Evolutionary conservation across 352 stramenopile genomes (phyloP).

Genomic region (Hyaloperonospora brassicae): DNA sequence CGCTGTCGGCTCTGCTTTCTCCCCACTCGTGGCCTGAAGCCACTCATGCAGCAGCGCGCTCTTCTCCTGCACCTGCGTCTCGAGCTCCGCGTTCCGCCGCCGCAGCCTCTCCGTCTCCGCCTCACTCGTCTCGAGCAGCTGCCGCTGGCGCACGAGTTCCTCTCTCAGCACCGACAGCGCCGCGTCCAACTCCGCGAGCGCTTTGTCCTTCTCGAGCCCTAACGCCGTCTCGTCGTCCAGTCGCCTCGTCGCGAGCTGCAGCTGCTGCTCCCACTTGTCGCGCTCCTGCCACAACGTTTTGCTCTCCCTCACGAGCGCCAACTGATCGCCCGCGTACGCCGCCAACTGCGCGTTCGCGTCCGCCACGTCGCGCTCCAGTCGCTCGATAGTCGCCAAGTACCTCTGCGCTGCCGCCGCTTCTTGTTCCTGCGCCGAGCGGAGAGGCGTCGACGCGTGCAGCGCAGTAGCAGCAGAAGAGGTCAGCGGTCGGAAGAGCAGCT

Average conservation of each 20-base stretch:
- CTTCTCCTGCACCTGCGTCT: conserved; percentile 53
- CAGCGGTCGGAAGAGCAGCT: conserved; percentile 46
- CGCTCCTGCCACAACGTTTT: conserved; percentile 63
- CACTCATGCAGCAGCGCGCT: conserved; percentile 54
- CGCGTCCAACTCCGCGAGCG: conserved; percentile 55
- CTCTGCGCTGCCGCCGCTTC: conserved; percentile 28
- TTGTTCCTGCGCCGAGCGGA: conserved; percentile 14
- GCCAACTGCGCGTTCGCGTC: conserved; percentile 56
- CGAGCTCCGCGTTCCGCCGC: conserved; percentile 34
- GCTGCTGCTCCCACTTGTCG: conserved; percentile 47
- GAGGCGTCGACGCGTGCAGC: conserved; percentile 13
- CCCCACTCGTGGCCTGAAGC: conserved; percentile 39
- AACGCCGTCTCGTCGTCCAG: conserved; percentile 58
- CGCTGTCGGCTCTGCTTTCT: conserved; percentile 4
- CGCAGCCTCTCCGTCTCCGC: conserved; percentile 32
- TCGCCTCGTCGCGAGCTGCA: conserved; percentile 45
- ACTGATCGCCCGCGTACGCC: conserved; percentile 43
- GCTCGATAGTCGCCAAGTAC: conserved; percentile 59
- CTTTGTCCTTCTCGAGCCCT: conserved; percentile 57
- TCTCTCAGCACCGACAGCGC: conserved; percentile 39
- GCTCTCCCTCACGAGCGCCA: conserved; percentile 61
- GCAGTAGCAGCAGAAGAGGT: conserved; percentile 15
- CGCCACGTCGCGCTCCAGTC: conserved; percentile 59
- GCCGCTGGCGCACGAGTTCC: conserved; percentile 50
- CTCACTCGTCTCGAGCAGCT: conserved; percentile 48